Evolutionary conservation across 2,329 filamentous ascomycete species (phyloP), one percentile per base, ranked within the genome.

Genomic region (Phialophora verrucosa): DNA sequence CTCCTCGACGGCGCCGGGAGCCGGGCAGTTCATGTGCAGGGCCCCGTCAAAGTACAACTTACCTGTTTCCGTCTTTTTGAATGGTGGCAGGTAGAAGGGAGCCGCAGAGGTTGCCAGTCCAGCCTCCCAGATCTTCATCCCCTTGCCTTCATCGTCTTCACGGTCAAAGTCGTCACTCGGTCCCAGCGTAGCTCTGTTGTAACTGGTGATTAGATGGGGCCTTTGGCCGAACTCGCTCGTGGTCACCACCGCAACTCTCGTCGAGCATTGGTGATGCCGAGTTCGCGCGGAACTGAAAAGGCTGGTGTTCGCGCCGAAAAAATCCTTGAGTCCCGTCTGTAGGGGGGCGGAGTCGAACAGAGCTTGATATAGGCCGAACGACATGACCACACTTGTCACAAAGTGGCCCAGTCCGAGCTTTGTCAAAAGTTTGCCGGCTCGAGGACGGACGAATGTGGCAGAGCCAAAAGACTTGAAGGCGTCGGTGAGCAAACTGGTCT

Each of bases 371-470:
- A 62, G 49, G 29, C 59, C 49, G 10, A 62, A 54, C 10, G 49
- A 53, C 59, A 62, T 62, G 50, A 62, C 59, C 59, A 62, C 59
- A 38, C 59, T 62, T 23, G 59, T 62, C 20, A 62, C 50, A 47
- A 62, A 62, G 50, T 62, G 59, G 23, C 59, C 59, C 6, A 62
- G 50, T 3, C 59, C 49, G 12, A 62, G 51, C 31, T 29, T 54
- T 2, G 47, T 53, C 49, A 62, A 14, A 1, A 62, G 31, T 8
- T 23, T 53, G 32, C 59, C 59, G 3, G 59, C 49, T 7, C 32
- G 59, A 25, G 49, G 59, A 17, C 38, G 32, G 17, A 20, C 29
- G 20, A 62, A 62, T 8, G 59, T 62, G 5, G 47, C 25, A 4
- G 49, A 54, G 6, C 47, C 59, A 62, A 62, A 62, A 1, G 20